phyloP scores from a whole-genome alignment of 2,329 filamentous ascomycete species.

The Cladophialophora exuberans region DNA sequence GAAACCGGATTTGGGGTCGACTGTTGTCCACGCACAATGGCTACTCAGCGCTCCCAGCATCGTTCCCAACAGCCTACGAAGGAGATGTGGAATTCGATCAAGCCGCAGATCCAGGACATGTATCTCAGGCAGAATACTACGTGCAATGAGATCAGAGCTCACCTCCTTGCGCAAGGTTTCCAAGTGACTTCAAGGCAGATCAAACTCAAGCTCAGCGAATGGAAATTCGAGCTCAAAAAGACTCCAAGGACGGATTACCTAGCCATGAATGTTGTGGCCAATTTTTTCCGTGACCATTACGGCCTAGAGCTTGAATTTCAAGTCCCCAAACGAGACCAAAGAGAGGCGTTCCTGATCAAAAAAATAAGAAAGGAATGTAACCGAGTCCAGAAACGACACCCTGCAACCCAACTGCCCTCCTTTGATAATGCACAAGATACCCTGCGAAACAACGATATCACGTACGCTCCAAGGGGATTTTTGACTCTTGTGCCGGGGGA shows the following conservation, averaged over 20 bases:
- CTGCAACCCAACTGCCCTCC: conserved; percentile 1
- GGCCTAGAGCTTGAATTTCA: conserved; percentile 17
- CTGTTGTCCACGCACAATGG: too few relatives aligned
- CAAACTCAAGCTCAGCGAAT: conserved; percentile 27
- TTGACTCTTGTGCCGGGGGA: too few relatives aligned
- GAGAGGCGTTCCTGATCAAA: conserved; percentile 6
- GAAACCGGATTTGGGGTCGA: too few relatives aligned
- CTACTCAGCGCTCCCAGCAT: too few relatives aligned
- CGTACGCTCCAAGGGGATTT: too few relatives aligned
- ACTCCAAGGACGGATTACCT: conserved; percentile 22
- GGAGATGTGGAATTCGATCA: too few relatives aligned
- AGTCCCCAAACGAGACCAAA: conserved; percentile 21
- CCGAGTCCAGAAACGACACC: conserved; percentile 19
- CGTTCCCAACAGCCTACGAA: too few relatives aligned
- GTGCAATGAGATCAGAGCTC: conserved; percentile 13
- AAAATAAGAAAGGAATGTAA: conserved; percentile 29
- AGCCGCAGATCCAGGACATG: conserved; percentile 13
- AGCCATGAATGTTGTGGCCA: conserved; percentile 23
- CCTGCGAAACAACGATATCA: conserved; percentile 10
- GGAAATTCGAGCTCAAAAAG: conserved; percentile 28
- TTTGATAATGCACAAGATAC: conserved; percentile 11
- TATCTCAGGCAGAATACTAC: conserved; percentile 26
- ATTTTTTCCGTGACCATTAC: background rate
- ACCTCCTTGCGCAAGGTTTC: conserved; percentile 16
- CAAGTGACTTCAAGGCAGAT: conserved; percentile 25